phyloP scores from a whole-genome alignment of 495 filamentous ascomycete genomes.

The Xylaria castorea region DNA sequence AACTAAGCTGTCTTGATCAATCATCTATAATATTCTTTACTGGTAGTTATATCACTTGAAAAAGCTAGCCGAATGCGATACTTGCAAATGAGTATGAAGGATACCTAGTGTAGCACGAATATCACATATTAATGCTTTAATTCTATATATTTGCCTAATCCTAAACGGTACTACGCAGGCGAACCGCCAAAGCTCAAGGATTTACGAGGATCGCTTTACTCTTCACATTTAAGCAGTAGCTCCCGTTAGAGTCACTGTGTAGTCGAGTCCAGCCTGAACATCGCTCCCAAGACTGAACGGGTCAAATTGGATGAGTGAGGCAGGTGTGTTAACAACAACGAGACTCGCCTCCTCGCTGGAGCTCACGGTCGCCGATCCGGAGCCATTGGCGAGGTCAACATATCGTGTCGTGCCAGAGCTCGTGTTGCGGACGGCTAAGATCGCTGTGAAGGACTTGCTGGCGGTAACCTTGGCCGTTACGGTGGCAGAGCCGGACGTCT shows the following conservation, averaged over 20 bases:
- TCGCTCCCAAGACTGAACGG: conserved; percentile 50
- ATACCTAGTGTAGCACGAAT: not conserved
- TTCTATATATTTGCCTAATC: not conserved
- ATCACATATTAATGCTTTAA: not conserved
- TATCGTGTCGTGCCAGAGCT: conserved; percentile 41
- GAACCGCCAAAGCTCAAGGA: not conserved
- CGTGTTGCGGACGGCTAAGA: conserved; percentile 42
- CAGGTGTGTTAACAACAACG: conserved; percentile 53
- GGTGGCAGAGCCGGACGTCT: conserved; percentile 34
- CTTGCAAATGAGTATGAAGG: not conserved
- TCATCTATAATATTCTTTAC: not conserved
- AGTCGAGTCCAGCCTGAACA: conserved; percentile 47
- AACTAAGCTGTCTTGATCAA: not conserved
- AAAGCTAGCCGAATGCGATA: not conserved
- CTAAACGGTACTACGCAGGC: not conserved
- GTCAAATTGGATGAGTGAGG: conserved; percentile 47
- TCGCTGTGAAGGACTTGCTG: conserved; percentile 41
- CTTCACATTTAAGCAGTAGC: conserved; percentile 27
- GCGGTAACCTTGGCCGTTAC: conserved; percentile 36
- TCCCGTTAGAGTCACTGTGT: conserved; percentile 47
- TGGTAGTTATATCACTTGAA: too few relatives aligned
- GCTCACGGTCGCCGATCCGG: conserved; percentile 36
- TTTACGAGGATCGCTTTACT: not conserved
- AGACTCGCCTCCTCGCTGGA: conserved; percentile 50
- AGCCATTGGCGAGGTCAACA: conserved; percentile 35